Evolutionary conservation across 2,329 filamentous ascomycete species (phyloP), one percentile per base, ranked within the genome.

Genomic region (Neocatenulostroma microsporum): DNA sequence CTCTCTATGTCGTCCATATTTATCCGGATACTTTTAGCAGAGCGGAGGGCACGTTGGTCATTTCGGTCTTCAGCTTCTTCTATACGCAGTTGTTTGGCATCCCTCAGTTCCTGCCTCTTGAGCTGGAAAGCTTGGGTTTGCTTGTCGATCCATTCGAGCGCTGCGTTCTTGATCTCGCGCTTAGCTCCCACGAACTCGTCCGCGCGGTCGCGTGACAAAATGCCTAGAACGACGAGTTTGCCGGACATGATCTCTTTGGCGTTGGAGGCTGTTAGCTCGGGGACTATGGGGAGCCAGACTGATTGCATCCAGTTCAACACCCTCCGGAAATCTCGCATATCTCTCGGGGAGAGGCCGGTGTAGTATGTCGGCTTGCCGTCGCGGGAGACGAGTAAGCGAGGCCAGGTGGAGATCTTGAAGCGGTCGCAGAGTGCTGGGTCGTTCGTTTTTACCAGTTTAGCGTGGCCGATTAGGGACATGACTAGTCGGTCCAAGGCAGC

Each of bases 141-240:
- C 66, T 93, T 91, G 61, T 96, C 89, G 76, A 96, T 94, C 88
- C 91, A 98, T 61, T 96, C 91, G 42, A 88, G 74, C 7, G 91
- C 91, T 1, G 91, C 91, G 48, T 82, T 89, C 74, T 96, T 96
- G 65, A 98, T 79, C 64, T 98, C 93, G 21, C 82, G 79, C 60
- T 84, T 83, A 18, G 84, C 83, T 39, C 73, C 72, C 34, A 77
- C 67, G 59, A 94, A 94, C 23, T 86, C 79, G 39, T 89, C 84
- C 24, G 80, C 70, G 42, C 88, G 78, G 23, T 85, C 79, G 34
- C 87, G 77, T 56, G 82, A 86, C 26, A 98, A 69, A 21, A 98
- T 81, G 13, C 84, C 91, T 12, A 98, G 75, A 1, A 96, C 89
- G n/a, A 96, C 89, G 40, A 91, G 77, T 66, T 88, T 94, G 54